phyloP scores from a whole-genome alignment of 257 asterid species.

The Ajuga chamaepitys region DNA sequence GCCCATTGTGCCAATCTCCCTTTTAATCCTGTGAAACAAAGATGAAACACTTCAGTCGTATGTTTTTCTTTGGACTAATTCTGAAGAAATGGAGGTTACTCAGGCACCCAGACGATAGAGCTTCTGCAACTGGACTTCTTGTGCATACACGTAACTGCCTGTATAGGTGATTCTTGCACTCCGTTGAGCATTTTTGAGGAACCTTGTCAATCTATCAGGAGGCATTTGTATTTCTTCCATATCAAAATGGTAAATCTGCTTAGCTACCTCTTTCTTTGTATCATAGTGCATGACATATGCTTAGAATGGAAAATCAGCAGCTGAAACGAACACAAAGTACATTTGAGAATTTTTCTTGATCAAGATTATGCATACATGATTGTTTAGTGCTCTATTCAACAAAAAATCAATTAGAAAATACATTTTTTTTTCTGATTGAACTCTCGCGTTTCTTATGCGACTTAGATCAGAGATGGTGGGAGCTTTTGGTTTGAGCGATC shows the following conservation, averaged over 20 bases:
- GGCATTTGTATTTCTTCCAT: conserved; percentile 2
- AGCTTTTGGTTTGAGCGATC: too few species aligned
- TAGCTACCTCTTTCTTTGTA: not conserved
- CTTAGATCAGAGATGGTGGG: too few species aligned
- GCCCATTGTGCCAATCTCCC: conserved; percentile 98
- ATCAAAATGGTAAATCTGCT: conserved; percentile 10
- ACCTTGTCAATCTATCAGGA: conserved; percentile 7
- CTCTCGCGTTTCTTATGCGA: too few species aligned
- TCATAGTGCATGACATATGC: not conserved
- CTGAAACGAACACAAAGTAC: not conserved
- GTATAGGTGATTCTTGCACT: not conserved
- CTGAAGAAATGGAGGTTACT: not conserved
- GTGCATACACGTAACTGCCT: not conserved
- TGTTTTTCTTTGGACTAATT: not conserved
- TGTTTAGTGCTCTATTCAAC: not conserved
- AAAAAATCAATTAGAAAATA: too few species aligned
- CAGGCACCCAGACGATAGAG: not conserved
- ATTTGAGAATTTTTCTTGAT: not conserved
- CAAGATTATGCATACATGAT: not conserved
- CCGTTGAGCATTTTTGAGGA: not conserved
- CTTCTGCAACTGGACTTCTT: not conserved
- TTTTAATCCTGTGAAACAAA: conserved; percentile 41
- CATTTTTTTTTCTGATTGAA: not conserved
- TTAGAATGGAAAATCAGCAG: too few species aligned
- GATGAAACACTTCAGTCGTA: not conserved